Percentiles rank a stretch among this genome's conserved stretches.
These are phyloP conservation scores for Hygrophorus russula DNA, from an alignment of 768 basidiomycete genomes.

Conservation along the genomic window DNA sequence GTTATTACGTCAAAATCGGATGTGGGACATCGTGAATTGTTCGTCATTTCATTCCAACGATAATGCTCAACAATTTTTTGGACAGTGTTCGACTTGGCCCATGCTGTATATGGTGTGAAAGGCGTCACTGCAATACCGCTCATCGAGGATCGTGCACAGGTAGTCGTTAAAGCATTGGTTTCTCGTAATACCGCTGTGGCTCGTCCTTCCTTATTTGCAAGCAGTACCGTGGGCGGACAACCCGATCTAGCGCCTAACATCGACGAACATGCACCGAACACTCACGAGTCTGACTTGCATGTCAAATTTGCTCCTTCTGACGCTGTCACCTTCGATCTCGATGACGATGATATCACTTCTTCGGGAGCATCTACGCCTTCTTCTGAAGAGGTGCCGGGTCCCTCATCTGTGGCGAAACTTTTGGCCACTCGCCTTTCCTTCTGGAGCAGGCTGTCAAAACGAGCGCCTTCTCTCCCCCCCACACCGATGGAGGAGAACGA, in stretches of 20 bases:
- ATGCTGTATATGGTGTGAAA: constrained; percentile 58
- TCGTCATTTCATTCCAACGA: not conserved
- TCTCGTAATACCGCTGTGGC: constrained; percentile 34
- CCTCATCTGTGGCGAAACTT: constrained; percentile 47
- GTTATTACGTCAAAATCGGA: constrained; percentile 55
- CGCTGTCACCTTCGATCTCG: constrained; percentile 12
- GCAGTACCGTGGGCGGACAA: constrained; percentile 10
- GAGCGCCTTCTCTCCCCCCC: constrained; percentile 18
- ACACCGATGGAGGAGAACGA: constrained; percentile 6
- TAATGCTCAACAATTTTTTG: constrained; percentile 1
- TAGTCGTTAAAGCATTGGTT: constrained; percentile 38
- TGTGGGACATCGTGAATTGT: constrained; percentile 52
- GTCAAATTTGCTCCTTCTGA: constrained; percentile 33
- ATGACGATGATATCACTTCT: constrained; percentile 20
- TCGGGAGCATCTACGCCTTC: constrained; percentile 47
- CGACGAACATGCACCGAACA: constrained; percentile 28
- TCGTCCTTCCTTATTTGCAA: constrained; percentile 34
- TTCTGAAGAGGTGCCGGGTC: constrained; percentile 32
- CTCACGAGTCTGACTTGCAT: constrained; percentile 37
- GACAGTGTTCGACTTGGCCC: constrained; percentile 53
- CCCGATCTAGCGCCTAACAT: constrained; percentile 13
- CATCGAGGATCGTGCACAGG: constrained; percentile 48
- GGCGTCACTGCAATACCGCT: constrained; percentile 64
- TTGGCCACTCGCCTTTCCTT: constrained; percentile 62
- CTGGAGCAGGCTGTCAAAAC: constrained; percentile 55